These are phyloP conservation scores for Pontederia crassipes DNA, from an alignment of 176 grass and related monocot genomes.

Conservation along the genomic window DNA sequence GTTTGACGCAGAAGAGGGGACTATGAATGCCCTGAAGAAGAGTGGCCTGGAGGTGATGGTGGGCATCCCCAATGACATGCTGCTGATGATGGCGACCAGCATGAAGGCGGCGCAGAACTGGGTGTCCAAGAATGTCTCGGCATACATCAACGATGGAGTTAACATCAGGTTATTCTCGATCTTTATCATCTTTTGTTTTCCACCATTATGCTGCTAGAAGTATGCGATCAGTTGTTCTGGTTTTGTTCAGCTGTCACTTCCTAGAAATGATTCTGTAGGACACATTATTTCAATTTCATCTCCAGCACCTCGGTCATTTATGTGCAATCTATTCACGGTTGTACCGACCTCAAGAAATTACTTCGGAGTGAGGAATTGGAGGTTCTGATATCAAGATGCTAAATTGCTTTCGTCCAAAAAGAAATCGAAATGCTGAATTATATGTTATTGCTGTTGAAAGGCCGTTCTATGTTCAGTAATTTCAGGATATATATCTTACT, in stretches of 20 bases:
- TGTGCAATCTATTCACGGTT: too few relatives aligned
- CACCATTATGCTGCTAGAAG: neutral
- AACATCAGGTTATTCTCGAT: slow-evolving; percentile 43
- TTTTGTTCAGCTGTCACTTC: neutral
- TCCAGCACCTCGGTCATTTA: too few relatives aligned
- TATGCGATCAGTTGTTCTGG: neutral
- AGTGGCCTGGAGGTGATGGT: slow-evolving; percentile 95
- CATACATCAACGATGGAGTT: slow-evolving; percentile 57
- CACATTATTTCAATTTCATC: too few relatives aligned
- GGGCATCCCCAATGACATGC: slow-evolving; percentile 94
- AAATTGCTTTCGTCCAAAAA: too few relatives aligned
- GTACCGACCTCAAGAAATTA: too few relatives aligned
- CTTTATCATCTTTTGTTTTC: neutral
- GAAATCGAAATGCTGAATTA: too few relatives aligned
- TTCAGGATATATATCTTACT: too few relatives aligned
- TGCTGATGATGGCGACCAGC: slow-evolving; percentile 42
- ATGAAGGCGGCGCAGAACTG: slow-evolving; percentile 60
- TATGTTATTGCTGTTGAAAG: too few relatives aligned
- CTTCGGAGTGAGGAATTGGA: too few relatives aligned
- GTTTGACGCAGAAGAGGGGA: slow-evolving; percentile 83
- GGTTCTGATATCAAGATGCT: too few relatives aligned
- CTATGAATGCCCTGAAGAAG: slow-evolving; percentile 85
- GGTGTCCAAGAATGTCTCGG: slow-evolving; percentile 79
- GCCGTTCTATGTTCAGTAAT: too few relatives aligned
- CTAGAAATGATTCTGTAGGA: too few relatives aligned